Base-by-base conservation (phyloP, 1,139 yeast species). In the Lodderomyces margitis region DNA sequence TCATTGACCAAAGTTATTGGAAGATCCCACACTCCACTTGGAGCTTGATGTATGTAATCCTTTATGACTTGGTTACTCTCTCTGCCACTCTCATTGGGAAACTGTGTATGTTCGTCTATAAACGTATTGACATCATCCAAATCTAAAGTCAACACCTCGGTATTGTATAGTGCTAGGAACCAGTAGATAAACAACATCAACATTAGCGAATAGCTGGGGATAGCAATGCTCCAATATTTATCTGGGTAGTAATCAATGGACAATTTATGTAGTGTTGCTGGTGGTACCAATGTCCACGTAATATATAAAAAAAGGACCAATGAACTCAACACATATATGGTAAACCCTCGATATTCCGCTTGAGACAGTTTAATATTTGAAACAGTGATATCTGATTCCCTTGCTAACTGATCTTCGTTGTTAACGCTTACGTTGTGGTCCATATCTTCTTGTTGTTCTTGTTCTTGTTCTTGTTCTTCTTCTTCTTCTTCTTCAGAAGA, bases 21-120 rank as follows among this genome's bases (percentile, higher is more conserved):
- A 39, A 88, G 56, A 58, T 89, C 97, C 77, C 88, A 78, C 7
- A 89, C 92, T 0, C 95, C 96, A 53, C 87, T 85, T 0, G 92
- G 81, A 4, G 87, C 78, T 21, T 58, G 55, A 46, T 79, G 75
- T 44, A 74, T 74, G 49, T 64, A 68, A 14, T 64, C 62, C 14
- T 19, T 12, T 20, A 25, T 16, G 5, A 37, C 24, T 14, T 21
- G n/a, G 46, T 2, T 57, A 16, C 27, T 19, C 10, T 16, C 14
- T 36, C 42, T 8, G 17, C 35, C 40, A 4, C 20, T 20, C 2
- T 54, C 56, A 1, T 61, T 63, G 2, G 78, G 78, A 24, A 80
- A 62, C 21, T 75, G 76, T 0, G 91, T 81, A 43, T 78, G 74
- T 20, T 76, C 78, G 55, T 91, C 98, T 1, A 83, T 78, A 24